Evolutionary conservation across 2,329 filamentous ascomycete species (phyloP).

Genomic region (Aureobasidium lini): DNA sequence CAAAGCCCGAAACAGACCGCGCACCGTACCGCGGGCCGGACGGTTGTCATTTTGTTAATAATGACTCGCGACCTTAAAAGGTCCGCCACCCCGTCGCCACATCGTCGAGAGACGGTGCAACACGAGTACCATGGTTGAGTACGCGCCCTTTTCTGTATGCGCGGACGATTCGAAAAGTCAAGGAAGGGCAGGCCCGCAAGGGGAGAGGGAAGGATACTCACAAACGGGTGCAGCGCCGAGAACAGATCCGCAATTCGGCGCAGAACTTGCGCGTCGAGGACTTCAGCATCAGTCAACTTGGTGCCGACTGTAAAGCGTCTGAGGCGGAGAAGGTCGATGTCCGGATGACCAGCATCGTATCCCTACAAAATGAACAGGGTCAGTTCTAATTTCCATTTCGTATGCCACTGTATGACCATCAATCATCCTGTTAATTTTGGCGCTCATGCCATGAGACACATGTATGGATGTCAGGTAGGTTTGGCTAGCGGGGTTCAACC

Average conservation of each 20-base stretch:
- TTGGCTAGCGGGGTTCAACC: conserved; percentile 10
- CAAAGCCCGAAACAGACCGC: conserved; percentile 8
- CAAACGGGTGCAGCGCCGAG: conserved; percentile 66
- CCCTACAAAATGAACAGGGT: conserved; percentile 45
- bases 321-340: conserved; percentile 74
- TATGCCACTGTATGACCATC: conserved; percentile 1
- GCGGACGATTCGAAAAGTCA: not conserved
- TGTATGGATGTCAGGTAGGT: conserved; percentile 1
- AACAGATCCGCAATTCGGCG: conserved; percentile 59
- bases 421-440: conserved; percentile 9
- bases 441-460: conserved; percentile 5
- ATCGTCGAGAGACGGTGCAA: conserved; percentile 3
- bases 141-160: not conserved
- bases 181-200: not conserved
- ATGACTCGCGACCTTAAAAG: conserved; percentile 13
- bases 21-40: conserved; percentile 9
- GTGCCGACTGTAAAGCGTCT: conserved; percentile 68
- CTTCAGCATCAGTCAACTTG: conserved; percentile 57
- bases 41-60: not conserved
- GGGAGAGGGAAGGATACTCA: conserved; percentile 43
- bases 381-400: conserved; percentile 9
- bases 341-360: conserved; percentile 63
- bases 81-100: not conserved
- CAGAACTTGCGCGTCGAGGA: conserved; percentile 56
- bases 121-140: conserved; percentile 9